Base-by-base conservation (phyloP, 2,329 filamentous ascomycete genomes). In the Herpotrichia juniperi region DNA sequence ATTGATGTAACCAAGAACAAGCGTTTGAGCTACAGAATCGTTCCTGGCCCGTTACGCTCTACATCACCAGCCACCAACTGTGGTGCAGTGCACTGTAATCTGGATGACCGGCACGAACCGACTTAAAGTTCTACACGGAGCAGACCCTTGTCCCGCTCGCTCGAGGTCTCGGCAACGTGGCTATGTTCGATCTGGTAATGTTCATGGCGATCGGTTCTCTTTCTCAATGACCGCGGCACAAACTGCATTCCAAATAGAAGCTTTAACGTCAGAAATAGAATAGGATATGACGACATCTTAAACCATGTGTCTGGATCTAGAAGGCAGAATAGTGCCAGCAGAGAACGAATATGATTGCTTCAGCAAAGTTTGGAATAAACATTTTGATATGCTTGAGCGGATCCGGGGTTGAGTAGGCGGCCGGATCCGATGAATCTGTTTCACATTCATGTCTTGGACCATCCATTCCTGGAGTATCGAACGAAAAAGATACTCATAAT, bases 41-140 rank as follows among this genome's bases (percentile, higher is more conserved):
- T 44, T 10, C 42, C 14, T 9, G 25, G 19, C 11, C 37, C 21
- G 19, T 19, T n/a, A 44, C 17, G n/a, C 25, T 25, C 16, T 44
- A 9, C 28, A 30, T 17, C 16, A 16, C 42, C 4, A 30, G n/a
- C 37, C 37, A 17, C 37, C 37, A 40, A 40, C 37, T 40, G 37
- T 12, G 14, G 37, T 28, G 24, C 14, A 30, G 25, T 16, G 42
- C 42, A 8, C 5, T 44, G 25, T 14, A 28, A 44, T 44, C 24
- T 44, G 42, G 42, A 44, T 17, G 30, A 12, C 42, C 42, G 42
- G 42, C 14, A 44, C 42, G 25, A 28, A 44, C 42, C 42, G 25
- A 31, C 42, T n/a, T n/a, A 4, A n/a, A 11, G 31, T 34, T 34
- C 9, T 40, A 11, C 24, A 22, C 28, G 24, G 42, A 30, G 17